Conservation (phyloP, 164 flowering plant species). For the Macadamia integrifolia region DNA sequence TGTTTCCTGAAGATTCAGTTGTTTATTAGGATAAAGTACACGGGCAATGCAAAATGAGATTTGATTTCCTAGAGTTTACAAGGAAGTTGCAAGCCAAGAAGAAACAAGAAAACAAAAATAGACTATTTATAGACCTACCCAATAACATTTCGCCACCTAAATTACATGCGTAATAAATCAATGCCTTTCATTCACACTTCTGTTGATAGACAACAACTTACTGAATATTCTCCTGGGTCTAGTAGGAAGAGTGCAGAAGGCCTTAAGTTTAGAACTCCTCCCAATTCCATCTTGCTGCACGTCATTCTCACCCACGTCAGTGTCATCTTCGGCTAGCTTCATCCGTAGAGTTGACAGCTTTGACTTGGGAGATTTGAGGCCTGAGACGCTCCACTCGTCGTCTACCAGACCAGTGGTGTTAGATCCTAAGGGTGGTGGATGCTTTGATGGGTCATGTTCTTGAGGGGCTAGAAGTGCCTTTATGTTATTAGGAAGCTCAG, state of each 20-base stretch:
- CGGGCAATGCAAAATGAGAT: constrained; percentile 30
- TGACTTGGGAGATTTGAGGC: constrained; percentile 63
- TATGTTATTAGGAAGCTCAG: constrained; percentile 63
- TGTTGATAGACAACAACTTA: constrained; percentile 69
- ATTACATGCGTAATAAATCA: constrained; percentile 29
- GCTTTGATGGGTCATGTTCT: constrained; percentile 36
- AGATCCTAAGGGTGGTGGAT: constrained; percentile 28
- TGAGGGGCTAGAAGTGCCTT: constrained; percentile 65
- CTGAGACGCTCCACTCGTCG: constrained; percentile 74
- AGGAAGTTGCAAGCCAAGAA: neutral
- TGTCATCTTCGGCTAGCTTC: constrained; percentile 74
- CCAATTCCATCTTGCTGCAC: constrained; percentile 27
- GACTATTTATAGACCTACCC: constrained; percentile 10
- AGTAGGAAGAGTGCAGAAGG: constrained; percentile 50
- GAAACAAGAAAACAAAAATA: constrained; percentile 5
- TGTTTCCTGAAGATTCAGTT: constrained; percentile 11
- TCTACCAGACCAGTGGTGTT: constrained; percentile 35
- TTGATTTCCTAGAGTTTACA: constrained; percentile 13
- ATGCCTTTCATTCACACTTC: constrained; percentile 54
- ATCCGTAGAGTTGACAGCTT: constrained; percentile 58
- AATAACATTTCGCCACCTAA: constrained; percentile 7
- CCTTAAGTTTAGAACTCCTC: constrained; percentile 45
- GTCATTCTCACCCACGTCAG: constrained; percentile 39
- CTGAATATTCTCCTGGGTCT: constrained; percentile 77
- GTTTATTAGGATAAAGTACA: constrained; percentile 33